Conservation (phyloP, 176 grass and related monocot genomes). For the Aegilops longissima region DNA sequence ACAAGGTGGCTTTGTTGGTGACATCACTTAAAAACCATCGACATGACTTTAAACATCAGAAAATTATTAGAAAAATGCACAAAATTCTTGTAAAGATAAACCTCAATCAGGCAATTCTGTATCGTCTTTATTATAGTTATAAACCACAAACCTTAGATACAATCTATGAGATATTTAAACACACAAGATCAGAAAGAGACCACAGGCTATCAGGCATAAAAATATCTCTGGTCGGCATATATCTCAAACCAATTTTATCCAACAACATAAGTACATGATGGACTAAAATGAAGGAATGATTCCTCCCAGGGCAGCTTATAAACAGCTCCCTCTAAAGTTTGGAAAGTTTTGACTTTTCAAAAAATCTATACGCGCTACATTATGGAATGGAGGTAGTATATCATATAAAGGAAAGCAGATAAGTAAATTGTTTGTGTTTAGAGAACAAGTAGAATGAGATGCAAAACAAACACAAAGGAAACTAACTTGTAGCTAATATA, state of each 20-base stretch:
- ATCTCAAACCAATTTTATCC: no score
- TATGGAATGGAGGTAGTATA: neutral
- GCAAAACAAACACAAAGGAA: neutral
- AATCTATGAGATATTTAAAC: neutral
- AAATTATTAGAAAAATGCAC: neutral
- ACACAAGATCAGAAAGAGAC: neutral
- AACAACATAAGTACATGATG: neutral
- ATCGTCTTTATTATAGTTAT: neutral
- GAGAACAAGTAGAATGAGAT: neutral
- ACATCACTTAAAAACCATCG: neutral
- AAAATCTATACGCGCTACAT: no score
- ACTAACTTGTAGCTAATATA: neutral
- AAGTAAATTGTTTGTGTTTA: no score
- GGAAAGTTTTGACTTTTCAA: no score
- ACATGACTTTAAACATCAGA: neutral
- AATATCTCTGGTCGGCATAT: neutral
- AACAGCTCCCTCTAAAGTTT: neutral
- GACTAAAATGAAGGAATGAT: neutral
- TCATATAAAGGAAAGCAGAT: neutral
- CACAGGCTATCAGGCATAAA: neutral
- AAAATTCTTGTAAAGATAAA: neutral
- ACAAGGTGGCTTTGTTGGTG: neutral
- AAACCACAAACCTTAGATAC: neutral
- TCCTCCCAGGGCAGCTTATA: neutral
- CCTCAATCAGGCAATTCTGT: neutral